Percentiles rank a stretch among this genome's conserved stretches.
Evolutionary conservation across 192 early-diverging fungal species (phyloP).

Genomic region (Thoreauomyces humboldtii): DNA sequence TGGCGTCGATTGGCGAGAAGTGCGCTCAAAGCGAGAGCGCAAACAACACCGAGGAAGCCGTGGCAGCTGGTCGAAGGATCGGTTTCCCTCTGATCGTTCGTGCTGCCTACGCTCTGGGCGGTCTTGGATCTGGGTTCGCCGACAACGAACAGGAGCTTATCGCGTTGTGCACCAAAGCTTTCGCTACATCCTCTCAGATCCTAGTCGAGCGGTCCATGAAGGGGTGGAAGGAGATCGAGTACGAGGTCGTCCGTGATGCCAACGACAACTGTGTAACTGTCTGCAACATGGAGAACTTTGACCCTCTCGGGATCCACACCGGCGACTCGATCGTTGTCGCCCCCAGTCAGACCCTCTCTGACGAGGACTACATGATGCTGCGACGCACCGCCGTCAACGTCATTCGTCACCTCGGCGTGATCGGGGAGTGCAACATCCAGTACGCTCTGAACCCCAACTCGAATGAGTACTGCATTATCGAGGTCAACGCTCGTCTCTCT

Average conservation of each 20-base stretch:
- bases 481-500: slow-evolving; percentile 95
- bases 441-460: slow-evolving; percentile 90
- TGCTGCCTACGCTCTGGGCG: slow-evolving; percentile 94
- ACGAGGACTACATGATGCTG: slow-evolving; percentile 96
- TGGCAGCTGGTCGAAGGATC: slow-evolving; percentile 80
- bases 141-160: slow-evolving; percentile 79
- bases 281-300: slow-evolving; percentile 99
- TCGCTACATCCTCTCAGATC: slow-evolving; percentile 91
- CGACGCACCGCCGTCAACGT: slow-evolving; percentile 94
- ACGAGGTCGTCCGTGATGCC: slow-evolving; percentile 96
- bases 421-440: slow-evolving; percentile 98
- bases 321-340: slow-evolving; percentile 99
- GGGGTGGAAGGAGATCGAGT: slow-evolving; percentile 99
- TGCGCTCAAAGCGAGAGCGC: slow-evolving; percentile 87
- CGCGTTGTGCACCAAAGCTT: slow-evolving; percentile 80
- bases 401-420: slow-evolving; percentile 91
- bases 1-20: slow-evolving; percentile 87
- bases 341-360: slow-evolving; percentile 92
- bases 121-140: slow-evolving; percentile 96
- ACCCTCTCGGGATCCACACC: slow-evolving; percentile 96
- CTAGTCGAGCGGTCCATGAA: slow-evolving; percentile 95
- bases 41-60: slow-evolving; percentile 76
- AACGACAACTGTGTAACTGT: slow-evolving; percentile 98
- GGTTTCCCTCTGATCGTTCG: slow-evolving; percentile 96
- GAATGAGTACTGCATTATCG: slow-evolving; percentile 90